A percentile compares a stretch with the other conserved stretches of the same genome.
Evolutionary conservation across 2,329 filamentous ascomycete species (phyloP).

Genomic region (Annulohypoxylon truncatum): DNA sequence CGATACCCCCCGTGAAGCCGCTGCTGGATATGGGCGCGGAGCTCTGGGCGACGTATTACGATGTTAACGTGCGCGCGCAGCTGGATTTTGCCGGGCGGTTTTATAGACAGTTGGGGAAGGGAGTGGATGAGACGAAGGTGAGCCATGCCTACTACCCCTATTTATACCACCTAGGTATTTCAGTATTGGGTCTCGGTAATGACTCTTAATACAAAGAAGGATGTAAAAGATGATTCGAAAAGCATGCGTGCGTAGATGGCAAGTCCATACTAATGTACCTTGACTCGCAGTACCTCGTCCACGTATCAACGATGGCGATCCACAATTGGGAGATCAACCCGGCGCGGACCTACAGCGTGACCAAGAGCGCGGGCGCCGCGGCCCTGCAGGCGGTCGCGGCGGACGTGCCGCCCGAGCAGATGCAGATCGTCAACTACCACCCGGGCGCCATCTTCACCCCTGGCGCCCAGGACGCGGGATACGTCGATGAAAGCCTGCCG

Average conservation of each 20-base stretch:
- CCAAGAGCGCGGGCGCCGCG: slow-evolving; percentile 54
- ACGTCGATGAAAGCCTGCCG: slow-evolving; percentile 37
- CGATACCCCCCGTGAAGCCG: slow-evolving; percentile 22
- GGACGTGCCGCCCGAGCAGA: slow-evolving; percentile 48
- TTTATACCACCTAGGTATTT: too few relatives aligned
- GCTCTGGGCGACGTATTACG: slow-evolving; percentile 44
- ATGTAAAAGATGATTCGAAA: too few relatives aligned
- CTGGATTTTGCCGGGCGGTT: slow-evolving; percentile 51
- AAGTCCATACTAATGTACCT: not conserved
- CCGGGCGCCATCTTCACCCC: slow-evolving; percentile 55
- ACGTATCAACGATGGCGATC: slow-evolving; percentile 48
- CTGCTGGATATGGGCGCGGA: slow-evolving; percentile 43
- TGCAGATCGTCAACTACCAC: slow-evolving; percentile 57
- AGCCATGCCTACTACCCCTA: not conserved
- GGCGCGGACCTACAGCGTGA: slow-evolving; percentile 51
- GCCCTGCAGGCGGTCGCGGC: slow-evolving; percentile 54
- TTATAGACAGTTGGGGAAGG: slow-evolving; percentile 48
- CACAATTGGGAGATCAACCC: slow-evolving; percentile 45
- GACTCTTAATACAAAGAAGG: too few relatives aligned
- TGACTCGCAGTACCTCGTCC: slow-evolving; percentile 48
- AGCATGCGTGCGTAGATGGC: too few relatives aligned
- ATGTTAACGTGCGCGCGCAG: slow-evolving; percentile 48
- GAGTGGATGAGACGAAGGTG: slow-evolving; percentile 29
- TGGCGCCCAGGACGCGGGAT: slow-evolving; percentile 39
- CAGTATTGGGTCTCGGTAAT: too few relatives aligned